phyloP scores from a whole-genome alignment of 441 rosid species.

The Geranium incanum region DNA sequence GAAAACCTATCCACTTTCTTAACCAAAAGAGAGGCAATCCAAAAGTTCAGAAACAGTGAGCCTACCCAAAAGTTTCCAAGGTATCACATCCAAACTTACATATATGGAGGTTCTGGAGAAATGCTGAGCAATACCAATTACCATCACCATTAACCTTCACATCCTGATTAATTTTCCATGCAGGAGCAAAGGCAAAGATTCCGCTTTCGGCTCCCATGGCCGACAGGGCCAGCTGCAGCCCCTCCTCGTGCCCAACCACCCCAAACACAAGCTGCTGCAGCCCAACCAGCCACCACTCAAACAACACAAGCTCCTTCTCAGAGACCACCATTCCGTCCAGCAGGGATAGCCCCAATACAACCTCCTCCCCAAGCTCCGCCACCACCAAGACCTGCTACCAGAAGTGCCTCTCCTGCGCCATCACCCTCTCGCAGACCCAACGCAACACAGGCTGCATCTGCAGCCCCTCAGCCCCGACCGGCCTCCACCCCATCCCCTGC shows the following conservation, averaged over 20 bases:
- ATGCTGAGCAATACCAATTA: conserved; percentile 12
- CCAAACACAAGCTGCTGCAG: conserved; percentile 32
- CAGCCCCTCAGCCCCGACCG: conserved; percentile 15
- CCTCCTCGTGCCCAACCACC: conserved; percentile 26
- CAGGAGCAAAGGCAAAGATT: conserved; percentile 39
- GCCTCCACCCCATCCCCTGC: conserved; percentile 20
- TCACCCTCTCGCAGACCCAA: conserved; percentile 22
- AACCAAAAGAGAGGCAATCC: conserved; percentile 20
- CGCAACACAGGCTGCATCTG: conserved; percentile 12
- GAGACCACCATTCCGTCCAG: conserved; percentile 36
- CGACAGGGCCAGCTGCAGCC: conserved; percentile 26
- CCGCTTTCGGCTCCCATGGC: conserved; percentile 64
- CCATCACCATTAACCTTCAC: background rate
- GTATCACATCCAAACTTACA: conserved; percentile 29
- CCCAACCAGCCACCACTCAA: conserved; percentile 24
- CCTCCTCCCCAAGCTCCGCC: conserved; percentile 18
- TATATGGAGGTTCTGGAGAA: conserved; percentile 17
- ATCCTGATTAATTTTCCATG: conserved; percentile 25
- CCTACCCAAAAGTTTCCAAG: conserved; percentile 25
- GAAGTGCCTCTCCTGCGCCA: conserved; percentile 22
- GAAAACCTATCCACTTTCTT: conserved; percentile 19
- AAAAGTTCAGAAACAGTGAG: conserved; percentile 11
- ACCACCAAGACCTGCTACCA: conserved; percentile 14
- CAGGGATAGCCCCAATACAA: conserved; percentile 26
- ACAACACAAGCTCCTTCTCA: conserved; percentile 22